These are phyloP conservation scores for Erythrobasidium hasegawianum DNA, from an alignment of 1,284 basidiomycete species.

Conservation along the genomic window DNA sequence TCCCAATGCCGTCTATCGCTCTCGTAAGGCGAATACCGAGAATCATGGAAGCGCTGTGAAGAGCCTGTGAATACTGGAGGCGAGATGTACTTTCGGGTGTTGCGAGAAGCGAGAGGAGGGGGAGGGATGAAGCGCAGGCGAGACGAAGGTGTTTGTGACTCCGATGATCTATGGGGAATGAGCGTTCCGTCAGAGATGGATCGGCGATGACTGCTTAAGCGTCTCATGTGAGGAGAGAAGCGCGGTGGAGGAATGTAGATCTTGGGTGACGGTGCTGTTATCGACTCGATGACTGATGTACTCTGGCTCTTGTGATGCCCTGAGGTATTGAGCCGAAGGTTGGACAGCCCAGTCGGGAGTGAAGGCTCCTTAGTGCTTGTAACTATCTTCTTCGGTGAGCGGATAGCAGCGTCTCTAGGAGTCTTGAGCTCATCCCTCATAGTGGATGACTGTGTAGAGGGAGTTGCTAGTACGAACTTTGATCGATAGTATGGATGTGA, in stretches of 20 bases:
- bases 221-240: constrained; percentile 16
- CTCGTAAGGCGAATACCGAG: not conserved
- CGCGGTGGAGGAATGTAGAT: constrained; percentile 27
- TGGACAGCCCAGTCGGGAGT: not conserved
- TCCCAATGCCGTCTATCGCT: not conserved
- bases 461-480: constrained; percentile 19
- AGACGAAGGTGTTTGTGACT: not conserved
- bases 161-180: not conserved
- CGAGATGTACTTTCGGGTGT: not conserved
- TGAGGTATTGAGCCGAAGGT: not conserved
- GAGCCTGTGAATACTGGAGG: not conserved
- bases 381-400: not conserved
- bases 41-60: too few species aligned
- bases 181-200: not conserved
- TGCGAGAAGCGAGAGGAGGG: not conserved
- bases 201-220: not conserved
- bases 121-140: not conserved
- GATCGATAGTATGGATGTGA: constrained; percentile 32
- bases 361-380: not conserved
- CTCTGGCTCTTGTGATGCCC: not conserved
- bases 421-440: not conserved
- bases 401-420: constrained; percentile 2
- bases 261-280: not conserved
- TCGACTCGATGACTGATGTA: not conserved
- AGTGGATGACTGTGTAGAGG: not conserved